phyloP scores from a whole-genome alignment of 441 rosid genomes.

The Daphne laureola region DNA sequence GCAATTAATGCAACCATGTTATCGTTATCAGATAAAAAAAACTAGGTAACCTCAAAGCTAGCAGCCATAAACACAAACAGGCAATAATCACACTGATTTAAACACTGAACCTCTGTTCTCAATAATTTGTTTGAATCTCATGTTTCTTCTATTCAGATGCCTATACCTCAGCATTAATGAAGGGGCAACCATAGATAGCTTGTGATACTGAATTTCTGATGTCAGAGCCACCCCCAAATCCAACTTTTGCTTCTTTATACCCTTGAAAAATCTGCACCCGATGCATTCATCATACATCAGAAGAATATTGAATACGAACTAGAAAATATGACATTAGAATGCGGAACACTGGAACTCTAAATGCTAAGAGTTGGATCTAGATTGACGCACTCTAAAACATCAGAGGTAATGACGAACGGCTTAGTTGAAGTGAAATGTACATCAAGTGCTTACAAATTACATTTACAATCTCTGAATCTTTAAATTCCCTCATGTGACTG shows the following conservation, averaged over 20 bases:
- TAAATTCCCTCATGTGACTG: slow-evolving; percentile 45
- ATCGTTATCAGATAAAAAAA: not conserved
- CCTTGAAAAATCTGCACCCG: slow-evolving; percentile 50
- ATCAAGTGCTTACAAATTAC: slow-evolving; percentile 29
- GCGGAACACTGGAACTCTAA: too few species aligned
- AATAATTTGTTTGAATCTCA: too few species aligned
- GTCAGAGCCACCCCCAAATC: slow-evolving; percentile 78
- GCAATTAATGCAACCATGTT: not conserved
- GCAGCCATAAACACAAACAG: not conserved
- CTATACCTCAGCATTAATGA: slow-evolving; percentile 66
- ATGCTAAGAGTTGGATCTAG: too few species aligned
- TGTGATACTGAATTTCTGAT: slow-evolving; percentile 48
- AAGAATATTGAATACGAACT: not conserved
- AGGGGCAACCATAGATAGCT: slow-evolving; percentile 84
- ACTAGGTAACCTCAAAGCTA: not conserved
- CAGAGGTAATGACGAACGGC: slow-evolving; percentile 1
- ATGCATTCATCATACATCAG: slow-evolving; percentile 11
- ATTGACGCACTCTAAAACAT: too few species aligned
- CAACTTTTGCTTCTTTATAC: slow-evolving; percentile 79
- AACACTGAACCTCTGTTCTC: not conserved
- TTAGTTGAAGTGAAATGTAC: not conserved
- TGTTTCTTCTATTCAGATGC: slow-evolving; percentile 21
- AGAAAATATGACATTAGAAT: not conserved
- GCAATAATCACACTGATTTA: not conserved
- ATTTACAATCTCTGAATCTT: slow-evolving; percentile 42